Percentiles rank a stretch among this genome's conserved stretches.
phyloP scores from a whole-genome alignment of 2,329 filamentous ascomycete genomes.

The Fusarium cicatricum region DNA sequence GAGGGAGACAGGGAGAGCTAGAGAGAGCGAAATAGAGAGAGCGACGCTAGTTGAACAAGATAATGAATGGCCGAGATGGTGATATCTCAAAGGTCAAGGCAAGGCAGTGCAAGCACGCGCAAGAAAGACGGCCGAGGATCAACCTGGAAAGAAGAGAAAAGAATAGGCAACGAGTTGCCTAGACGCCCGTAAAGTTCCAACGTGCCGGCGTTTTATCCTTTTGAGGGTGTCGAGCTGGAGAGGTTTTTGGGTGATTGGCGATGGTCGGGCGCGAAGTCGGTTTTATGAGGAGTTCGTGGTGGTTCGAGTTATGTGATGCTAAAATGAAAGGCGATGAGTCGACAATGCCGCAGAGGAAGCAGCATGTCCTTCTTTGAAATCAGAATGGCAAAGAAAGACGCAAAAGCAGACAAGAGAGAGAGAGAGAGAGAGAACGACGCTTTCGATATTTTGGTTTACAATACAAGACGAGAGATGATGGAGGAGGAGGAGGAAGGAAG shows the following conservation, averaged over 20 bases:
- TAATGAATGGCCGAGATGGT: constrained; percentile 31
- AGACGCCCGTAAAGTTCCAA: constrained; percentile 37
- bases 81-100: constrained; percentile 34
- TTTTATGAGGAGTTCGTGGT: constrained; percentile 14
- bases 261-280: constrained; percentile 7
- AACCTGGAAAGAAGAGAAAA: constrained; percentile 56
- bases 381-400: constrained; percentile 14
- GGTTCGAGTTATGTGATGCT: constrained; percentile 34
- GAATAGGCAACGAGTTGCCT: constrained; percentile 37
- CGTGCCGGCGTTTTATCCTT: constrained; percentile 35
- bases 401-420: constrained; percentile 15
- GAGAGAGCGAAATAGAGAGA: background rate
- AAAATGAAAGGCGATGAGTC: constrained; percentile 37
- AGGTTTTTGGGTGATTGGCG: constrained; percentile 10
- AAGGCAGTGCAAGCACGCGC: constrained; percentile 42
- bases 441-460: constrained; percentile 22
- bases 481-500: constrained; percentile 5
- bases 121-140: constrained; percentile 61
- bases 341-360: constrained; percentile 40
- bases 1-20: background rate
- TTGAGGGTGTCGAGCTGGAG: constrained; percentile 14
- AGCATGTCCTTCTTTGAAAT: constrained; percentile 38
- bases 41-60: constrained; percentile 16
- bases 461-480: constrained; percentile 24
- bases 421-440: constrained; percentile 30